Percentiles rank a stretch among this genome's conserved stretches.
phyloP scores from a whole-genome alignment of 176 grass and related monocot genomes.

The Saccharum spontaneum region DNA sequence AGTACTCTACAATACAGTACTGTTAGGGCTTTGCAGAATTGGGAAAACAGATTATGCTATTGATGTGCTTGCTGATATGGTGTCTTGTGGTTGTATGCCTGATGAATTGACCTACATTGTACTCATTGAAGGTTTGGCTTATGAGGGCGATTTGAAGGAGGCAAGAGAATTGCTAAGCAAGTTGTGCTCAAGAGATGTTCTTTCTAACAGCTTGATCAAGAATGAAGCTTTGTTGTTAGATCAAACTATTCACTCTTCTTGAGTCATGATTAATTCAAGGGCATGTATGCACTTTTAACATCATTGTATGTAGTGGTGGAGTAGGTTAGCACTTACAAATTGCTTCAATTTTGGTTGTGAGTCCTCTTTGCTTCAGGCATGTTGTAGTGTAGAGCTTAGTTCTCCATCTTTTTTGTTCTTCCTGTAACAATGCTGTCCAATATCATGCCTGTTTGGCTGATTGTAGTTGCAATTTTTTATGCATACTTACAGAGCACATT shows the following conservation, averaged over 20 bases:
- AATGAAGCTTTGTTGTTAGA: slow-evolving; percentile 38
- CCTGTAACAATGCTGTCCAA: slow-evolving; percentile 6
- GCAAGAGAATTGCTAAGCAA: slow-evolving; percentile 51
- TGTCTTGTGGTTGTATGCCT: slow-evolving; percentile 66
- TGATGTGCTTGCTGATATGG: slow-evolving; percentile 62
- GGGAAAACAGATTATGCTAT: slow-evolving; percentile 60
- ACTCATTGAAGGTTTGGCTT: slow-evolving; percentile 60
- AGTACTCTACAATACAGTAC: slow-evolving; percentile 57
- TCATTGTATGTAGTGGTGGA: slow-evolving; percentile 32
- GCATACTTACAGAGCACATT: background rate
- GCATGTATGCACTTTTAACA: slow-evolving; percentile 8
- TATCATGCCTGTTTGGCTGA: slow-evolving; percentile 12
- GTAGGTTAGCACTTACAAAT: slow-evolving; percentile 41
- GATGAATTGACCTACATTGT: slow-evolving; percentile 59
- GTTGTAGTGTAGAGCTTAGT: slow-evolving; percentile 40
- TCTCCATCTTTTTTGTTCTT: background rate
- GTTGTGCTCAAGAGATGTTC: slow-evolving; percentile 55
- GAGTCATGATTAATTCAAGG: slow-evolving; percentile 21
- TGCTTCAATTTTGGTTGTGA: slow-evolving; percentile 49
- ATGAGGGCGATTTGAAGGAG: slow-evolving; percentile 60
- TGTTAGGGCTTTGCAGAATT: slow-evolving; percentile 57
- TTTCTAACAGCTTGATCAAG: slow-evolving; percentile 54
- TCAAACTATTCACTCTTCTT: slow-evolving; percentile 31
- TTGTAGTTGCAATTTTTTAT: slow-evolving; percentile 2
- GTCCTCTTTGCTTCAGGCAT: slow-evolving; percentile 28